These are phyloP conservation scores for Tricholomella constricta DNA, from an alignment of 768 basidiomycete species.

Conservation along the genomic window DNA sequence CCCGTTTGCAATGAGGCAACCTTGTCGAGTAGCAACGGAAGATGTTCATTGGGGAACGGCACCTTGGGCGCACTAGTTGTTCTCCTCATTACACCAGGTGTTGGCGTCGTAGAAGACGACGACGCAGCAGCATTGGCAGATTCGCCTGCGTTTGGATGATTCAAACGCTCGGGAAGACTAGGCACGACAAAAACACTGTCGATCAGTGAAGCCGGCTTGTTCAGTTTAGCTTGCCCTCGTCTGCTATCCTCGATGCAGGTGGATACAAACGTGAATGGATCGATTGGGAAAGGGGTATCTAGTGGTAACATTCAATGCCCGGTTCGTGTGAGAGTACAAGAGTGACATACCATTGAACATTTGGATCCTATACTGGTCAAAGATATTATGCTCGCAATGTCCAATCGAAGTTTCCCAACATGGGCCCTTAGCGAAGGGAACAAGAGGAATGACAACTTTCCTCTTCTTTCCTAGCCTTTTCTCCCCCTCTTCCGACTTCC, in stretches of 20 bases:
- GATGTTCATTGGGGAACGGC: constrained; percentile 67
- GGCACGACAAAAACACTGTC: constrained; percentile 49
- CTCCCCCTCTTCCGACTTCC: constrained; percentile 61
- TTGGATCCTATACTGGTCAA: constrained; percentile 75
- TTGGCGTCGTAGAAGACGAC: constrained; percentile 12
- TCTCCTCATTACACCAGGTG: constrained; percentile 29
- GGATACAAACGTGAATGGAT: constrained; percentile 79
- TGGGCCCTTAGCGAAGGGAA: constrained; percentile 83
- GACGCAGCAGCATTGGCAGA: constrained; percentile 15
- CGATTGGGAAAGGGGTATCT: constrained; percentile 75
- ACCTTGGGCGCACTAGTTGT: constrained; percentile 47
- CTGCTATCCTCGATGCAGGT: constrained; percentile 39
- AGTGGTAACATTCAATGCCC: constrained; percentile 6
- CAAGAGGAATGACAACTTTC: constrained; percentile 74
- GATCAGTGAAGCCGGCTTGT: constrained; percentile 16
- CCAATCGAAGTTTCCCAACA: constrained; percentile 75
- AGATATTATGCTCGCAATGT: constrained; percentile 65
- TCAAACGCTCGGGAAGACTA: constrained; percentile 41
- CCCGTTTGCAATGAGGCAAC: constrained; percentile 61
- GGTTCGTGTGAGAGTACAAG: not conserved
- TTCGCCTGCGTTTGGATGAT: constrained; percentile 17
- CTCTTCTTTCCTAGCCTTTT: constrained; percentile 65
- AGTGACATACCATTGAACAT: constrained; percentile 72
- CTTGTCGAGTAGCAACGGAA: constrained; percentile 62
- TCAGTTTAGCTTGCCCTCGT: constrained; percentile 19